A percentile compares a stretch with the other conserved stretches of the same genome.
These are phyloP conservation scores for Ophiocordyceps camponoti-saundersi DNA, from an alignment of 2,329 filamentous ascomycete species.

Conservation along the genomic window DNA sequence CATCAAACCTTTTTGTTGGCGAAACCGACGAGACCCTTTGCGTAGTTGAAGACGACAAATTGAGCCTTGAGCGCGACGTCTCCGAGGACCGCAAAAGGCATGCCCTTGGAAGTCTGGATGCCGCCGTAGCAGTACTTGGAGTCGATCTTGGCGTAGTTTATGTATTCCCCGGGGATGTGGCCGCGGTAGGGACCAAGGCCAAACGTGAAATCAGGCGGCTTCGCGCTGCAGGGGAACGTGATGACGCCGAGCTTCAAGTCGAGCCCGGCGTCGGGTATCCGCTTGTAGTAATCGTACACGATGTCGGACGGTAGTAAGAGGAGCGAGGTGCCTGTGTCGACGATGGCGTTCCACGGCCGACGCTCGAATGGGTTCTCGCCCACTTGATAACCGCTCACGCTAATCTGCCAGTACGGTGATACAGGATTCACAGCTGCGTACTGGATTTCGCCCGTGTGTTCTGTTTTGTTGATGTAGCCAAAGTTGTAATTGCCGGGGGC, in stretches of 20 bases:
- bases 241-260: slow-evolving; percentile 32
- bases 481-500: slow-evolving; percentile 21
- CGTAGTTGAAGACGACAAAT: slow-evolving; percentile 23
- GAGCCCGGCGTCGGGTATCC: slow-evolving; percentile 33
- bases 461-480: slow-evolving; percentile 32
- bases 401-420: slow-evolving; percentile 47
- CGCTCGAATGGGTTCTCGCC: slow-evolving; percentile 14
- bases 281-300: slow-evolving; percentile 40
- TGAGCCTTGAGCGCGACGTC: slow-evolving; percentile 26
- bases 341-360: slow-evolving; percentile 34
- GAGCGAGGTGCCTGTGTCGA: slow-evolving; percentile 56
- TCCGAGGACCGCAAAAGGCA: slow-evolving; percentile 21
- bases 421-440: slow-evolving; percentile 33
- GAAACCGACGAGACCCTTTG: slow-evolving; percentile 16
- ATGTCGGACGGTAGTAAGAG: slow-evolving; percentile 37
- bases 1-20: slow-evolving; percentile 16
- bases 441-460: slow-evolving; percentile 39
- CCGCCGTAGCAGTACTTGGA: slow-evolving; percentile 16
- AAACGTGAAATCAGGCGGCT: slow-evolving; percentile 26
- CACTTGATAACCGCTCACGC: slow-evolving; percentile 35
- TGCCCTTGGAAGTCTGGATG: slow-evolving; percentile 17
- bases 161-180: slow-evolving; percentile 17
- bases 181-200: slow-evolving; percentile 17
- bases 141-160: slow-evolving; percentile 17
- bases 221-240: slow-evolving; percentile 36